Conservation (phyloP, 2,329 filamentous ascomycete species). For the Cyphellophora attinorum region DNA sequence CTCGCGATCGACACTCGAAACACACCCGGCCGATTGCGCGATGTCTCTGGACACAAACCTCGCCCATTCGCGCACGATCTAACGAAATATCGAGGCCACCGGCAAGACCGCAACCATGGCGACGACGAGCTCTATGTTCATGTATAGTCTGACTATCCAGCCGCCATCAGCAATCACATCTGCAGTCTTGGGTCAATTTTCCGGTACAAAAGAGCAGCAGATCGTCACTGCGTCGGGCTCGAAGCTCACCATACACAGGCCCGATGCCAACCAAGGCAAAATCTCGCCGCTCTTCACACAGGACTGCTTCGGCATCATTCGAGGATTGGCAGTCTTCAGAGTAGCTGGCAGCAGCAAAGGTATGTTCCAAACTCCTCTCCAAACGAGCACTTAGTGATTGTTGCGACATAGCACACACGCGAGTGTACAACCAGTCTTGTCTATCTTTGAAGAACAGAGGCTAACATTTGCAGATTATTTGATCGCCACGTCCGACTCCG, state of each 20-base stretch:
- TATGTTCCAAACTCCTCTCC: constrained; percentile 33
- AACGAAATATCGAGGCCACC: too few relatives aligned
- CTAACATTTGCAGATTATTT: constrained; percentile 63
- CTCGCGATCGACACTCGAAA: too few relatives aligned
- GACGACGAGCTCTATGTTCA: constrained; percentile 96
- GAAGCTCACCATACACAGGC: constrained; percentile 75
- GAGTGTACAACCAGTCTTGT: background rate
- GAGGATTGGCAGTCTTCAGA: constrained; percentile 77
- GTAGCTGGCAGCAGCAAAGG: constrained; percentile 92
- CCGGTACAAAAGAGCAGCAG: constrained; percentile 93
- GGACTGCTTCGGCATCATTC: constrained; percentile 92
- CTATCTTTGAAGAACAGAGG: background rate
- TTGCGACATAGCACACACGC: background rate
- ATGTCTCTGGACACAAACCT: too few relatives aligned
- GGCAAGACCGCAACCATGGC: constrained; percentile 69
- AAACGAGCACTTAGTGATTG: constrained; percentile 1
- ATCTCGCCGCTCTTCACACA: constrained; percentile 79
- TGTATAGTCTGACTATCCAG: constrained; percentile 95
- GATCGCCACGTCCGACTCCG: constrained; percentile 90
- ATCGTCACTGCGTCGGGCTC: constrained; percentile 91
- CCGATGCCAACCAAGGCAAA: constrained; percentile 76
- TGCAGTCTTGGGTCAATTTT: constrained; percentile 89
- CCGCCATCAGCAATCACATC: constrained; percentile 81
- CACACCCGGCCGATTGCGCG: too few relatives aligned
- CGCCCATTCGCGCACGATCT: too few relatives aligned